Evolutionary conservation across 2,329 filamentous ascomycete genomes (phyloP), one percentile per base, ranked within the genome.

Genomic region (Stachybotrys chlorohalonatus): DNA sequence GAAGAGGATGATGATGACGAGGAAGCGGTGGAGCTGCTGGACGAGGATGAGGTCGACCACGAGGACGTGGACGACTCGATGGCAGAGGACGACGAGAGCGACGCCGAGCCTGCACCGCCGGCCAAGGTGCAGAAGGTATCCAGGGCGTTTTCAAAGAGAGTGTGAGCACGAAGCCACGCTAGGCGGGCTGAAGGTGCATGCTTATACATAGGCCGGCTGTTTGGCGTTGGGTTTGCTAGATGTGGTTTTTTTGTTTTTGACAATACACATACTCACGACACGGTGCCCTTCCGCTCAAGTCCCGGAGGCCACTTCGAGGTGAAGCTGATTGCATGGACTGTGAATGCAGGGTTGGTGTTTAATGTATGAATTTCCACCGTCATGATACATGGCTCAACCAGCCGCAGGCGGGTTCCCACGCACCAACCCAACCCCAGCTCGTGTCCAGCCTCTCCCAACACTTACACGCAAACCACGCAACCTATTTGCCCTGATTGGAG

Each of bases 1-100:
- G 68, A 66, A 2, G 71, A 73, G 8, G 75, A 74, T 4, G 74
- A 73, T 2, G 73, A 75, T 36, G 73, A 73, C 49, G 73, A 74
- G 13, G 79, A 75, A 7, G 78, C 66, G 1, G 75, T 76, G 42
- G 76, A 77, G 60, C 73, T 73, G 1, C 66, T 82, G 2, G 79
- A 83, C 24, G 81, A 83, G 56, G 79, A 84, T 16, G 81, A 85
- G 56, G 80, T 81, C 2, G 73, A 82, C 49, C 78, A 84, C 54
- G 77, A 82, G 42, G 83, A 86, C 53, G 74, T 77, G 7, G 73
- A 75, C 36, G 78, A 80, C 53, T 80, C 78, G 8, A 70, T 72
- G 66, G 77, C 75, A 7, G 83, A 85, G 56, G 80, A 81, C 9
- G 80, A 78, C 39, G 76, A 77, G 56, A 79, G 75, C 53, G 78